Evolutionary conservation across 2,329 filamentous ascomycete genomes (phyloP), one percentile per base, ranked within the genome.

Genomic region (Fonsecaea pedrosoi): DNA sequence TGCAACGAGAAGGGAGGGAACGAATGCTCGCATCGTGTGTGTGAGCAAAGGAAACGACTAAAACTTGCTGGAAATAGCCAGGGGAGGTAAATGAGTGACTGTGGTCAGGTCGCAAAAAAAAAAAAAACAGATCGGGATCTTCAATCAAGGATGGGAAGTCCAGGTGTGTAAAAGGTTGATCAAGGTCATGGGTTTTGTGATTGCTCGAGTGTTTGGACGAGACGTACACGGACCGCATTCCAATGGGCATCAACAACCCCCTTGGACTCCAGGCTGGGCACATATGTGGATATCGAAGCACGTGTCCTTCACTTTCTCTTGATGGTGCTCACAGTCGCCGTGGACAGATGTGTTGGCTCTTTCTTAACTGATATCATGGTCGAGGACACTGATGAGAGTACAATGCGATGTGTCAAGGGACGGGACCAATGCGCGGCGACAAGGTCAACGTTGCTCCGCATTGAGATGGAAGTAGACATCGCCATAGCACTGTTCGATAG

Each of bases 31-130:
- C 68, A 70, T 70, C 30, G 30, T 54, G 63, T 34, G 8, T 2
- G 54, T 9, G 32, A 21, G 21, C 8, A 18, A 18, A 56, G 34
- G 15, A 40, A 59, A 30, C 25, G 62, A 53, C 59, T 37, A n/a
- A 34, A 15, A 32, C 3, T 5, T 32, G 30, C 32, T n/a, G 34
- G 12, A 18, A 56, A 48, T 32, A 21, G 53, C 35, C 30, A 32
- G 45, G 37, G n/a, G 30, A 32, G 30, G 30, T 32, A 50, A 69
- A 69, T 9, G 68, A 69, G 50, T 54, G 68, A 68, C 65, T 68
- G 30, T 9, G 65, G 62, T 67, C 45, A 66, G 62, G 15, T 21
- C n/a, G 32, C 30, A 32, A 32, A 13, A 21, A 32, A 32, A 13
- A n/a, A 32, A 32, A 13, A 21, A 54, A 54, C 7, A 4, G 38